Conservation (phyloP, 208 protist genomes). For the Angomonas deanei region DNA sequence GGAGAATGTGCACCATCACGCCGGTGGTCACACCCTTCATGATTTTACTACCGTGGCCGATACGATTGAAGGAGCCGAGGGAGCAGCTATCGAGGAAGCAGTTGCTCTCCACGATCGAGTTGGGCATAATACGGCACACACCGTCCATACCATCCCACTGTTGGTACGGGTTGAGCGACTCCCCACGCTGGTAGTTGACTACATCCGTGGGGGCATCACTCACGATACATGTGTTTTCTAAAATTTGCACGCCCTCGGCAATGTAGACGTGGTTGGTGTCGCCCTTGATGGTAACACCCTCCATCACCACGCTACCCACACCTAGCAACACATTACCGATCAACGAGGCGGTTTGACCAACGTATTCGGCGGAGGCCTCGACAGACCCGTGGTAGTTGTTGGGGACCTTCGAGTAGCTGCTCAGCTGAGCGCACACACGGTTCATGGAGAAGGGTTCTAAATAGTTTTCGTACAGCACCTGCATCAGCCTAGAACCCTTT, state of each 20-base stretch:
- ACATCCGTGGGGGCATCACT: constrained; percentile 80
- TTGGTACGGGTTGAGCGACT: constrained; percentile 85
- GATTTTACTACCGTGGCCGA: constrained; percentile 84
- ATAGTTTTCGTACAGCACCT: constrained; percentile 88
- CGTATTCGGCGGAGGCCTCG: constrained; percentile 73
- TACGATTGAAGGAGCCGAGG: constrained; percentile 84
- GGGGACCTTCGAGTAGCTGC: constrained; percentile 80
- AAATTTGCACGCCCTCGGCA: constrained; percentile 75
- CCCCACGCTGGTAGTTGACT: constrained; percentile 77
- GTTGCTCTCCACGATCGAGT: constrained; percentile 83
- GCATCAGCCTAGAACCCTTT: constrained; percentile 69
- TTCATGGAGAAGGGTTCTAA: constrained; percentile 87
- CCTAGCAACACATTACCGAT: constrained; percentile 78
- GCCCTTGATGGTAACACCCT: constrained; percentile 77
- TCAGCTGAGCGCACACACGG: constrained; percentile 80
- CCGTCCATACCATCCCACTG: constrained; percentile 86
- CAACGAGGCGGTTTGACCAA: constrained; percentile 75
- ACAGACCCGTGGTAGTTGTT: constrained; percentile 86
- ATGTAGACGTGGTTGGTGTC: constrained; percentile 88
- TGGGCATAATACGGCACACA: constrained; percentile 69
- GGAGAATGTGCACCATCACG: constrained; percentile 86
- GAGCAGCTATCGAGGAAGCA: constrained; percentile 86
- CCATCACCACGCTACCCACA: constrained; percentile 75
- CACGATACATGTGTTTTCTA: constrained; percentile 87
- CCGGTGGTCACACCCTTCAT: constrained; percentile 88